Percentiles rank a stretch among this genome's conserved stretches.
Evolutionary conservation across 768 basidiomycete genomes (phyloP).

Genomic region (Suillus hirtellus): DNA sequence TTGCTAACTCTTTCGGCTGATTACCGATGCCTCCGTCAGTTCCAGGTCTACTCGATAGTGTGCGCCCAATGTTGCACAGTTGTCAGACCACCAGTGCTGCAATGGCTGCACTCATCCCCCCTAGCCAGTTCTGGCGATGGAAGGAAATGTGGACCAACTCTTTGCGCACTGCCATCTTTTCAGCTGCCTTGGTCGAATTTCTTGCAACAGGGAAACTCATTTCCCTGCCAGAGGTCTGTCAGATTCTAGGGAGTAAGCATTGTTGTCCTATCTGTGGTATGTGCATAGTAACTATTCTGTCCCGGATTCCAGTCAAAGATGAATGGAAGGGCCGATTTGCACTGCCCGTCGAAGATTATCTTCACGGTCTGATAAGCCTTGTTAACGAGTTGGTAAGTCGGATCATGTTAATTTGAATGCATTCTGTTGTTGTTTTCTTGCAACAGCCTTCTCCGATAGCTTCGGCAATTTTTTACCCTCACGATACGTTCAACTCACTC

Average conservation of each 20-base stretch:
- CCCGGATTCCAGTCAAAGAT: conserved; percentile 51
- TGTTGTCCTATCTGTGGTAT: conserved; percentile 5
- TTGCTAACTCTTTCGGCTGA: conserved; percentile 13
- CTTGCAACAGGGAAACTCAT: conserved; percentile 59
- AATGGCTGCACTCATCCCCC: conserved; percentile 62
- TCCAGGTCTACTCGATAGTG: conserved; percentile 54
- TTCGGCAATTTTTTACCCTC: background rate
- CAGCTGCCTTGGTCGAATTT: conserved; percentile 65
- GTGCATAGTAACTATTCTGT: background rate
- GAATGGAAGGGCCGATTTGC: conserved; percentile 69
- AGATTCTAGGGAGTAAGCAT: conserved; percentile 66
- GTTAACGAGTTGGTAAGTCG: conserved; percentile 75
- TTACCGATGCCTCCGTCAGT: conserved; percentile 43
- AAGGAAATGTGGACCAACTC: conserved; percentile 82
- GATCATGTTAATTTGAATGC: background rate
- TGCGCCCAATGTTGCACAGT: conserved; percentile 54
- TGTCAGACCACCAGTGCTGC: conserved; percentile 51
- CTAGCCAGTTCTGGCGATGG: conserved; percentile 81
- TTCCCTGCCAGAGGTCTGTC: conserved; percentile 50
- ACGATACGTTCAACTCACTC: conserved; percentile 12
- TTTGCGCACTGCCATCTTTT: conserved; percentile 65
- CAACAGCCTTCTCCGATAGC: background rate
- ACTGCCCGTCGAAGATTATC: conserved; percentile 74
- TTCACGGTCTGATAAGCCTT: conserved; percentile 75
- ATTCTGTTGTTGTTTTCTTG: background rate